Evolutionary conservation across 164 flowering plant species (phyloP).

Genomic region (Akebia trifoliata): DNA sequence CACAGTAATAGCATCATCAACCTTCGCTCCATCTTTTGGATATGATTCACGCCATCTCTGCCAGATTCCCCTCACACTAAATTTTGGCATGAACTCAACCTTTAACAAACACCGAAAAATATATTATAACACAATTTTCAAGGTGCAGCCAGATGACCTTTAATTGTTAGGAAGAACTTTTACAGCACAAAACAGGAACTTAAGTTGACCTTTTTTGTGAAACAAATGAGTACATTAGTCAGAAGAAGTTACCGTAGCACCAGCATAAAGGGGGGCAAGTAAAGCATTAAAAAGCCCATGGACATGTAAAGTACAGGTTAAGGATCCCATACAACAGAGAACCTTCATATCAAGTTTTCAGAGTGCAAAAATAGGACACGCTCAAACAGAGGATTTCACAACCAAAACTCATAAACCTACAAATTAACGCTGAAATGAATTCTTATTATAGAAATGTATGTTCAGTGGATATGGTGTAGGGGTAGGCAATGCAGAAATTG

Average conservation of each 20-base stretch:
- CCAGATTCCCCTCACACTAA: constrained; percentile 98
- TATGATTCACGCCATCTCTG: constrained; percentile 97
- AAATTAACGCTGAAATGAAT: constrained; percentile 7
- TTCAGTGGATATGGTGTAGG: constrained; percentile 87
- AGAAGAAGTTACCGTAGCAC: constrained; percentile 57
- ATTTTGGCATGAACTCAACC: constrained; percentile 98
- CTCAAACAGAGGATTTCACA: background rate
- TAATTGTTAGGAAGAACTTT: background rate
- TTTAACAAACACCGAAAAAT: constrained; percentile 30
- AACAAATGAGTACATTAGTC: constrained; percentile 5
- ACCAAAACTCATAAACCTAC: constrained; percentile 6
- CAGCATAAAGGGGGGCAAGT: constrained; percentile 94
- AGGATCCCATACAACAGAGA: constrained; percentile 32
- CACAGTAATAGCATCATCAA: constrained; percentile 68
- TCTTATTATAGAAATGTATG: background rate
- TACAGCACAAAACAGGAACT: constrained; percentile 1
- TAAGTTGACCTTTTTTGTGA: background rate
- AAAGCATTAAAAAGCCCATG: constrained; percentile 98
- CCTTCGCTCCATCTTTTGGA: constrained; percentile 55
- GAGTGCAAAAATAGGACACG: background rate
- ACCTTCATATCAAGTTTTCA: background rate
- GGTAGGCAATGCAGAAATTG: constrained; percentile 89
- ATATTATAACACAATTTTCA: constrained; percentile 9
- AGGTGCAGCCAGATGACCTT: background rate
- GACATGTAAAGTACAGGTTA: constrained; percentile 69